These are phyloP conservation scores for Pichia heedii DNA, from an alignment of 805 yeast genomes.

Conservation along the genomic window DNA sequence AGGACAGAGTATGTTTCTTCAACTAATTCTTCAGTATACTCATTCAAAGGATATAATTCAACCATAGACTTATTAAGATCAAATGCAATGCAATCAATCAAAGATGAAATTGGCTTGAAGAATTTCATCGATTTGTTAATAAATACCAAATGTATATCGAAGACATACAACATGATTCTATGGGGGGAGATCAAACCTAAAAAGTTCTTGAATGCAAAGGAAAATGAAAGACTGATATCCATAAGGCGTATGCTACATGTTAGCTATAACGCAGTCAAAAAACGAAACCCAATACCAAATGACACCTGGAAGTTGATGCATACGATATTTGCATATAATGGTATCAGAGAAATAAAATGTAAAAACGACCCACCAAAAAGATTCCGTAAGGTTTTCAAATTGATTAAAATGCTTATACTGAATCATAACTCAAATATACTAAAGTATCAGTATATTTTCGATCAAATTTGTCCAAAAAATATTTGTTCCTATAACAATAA, in stretches of 20 bases:
- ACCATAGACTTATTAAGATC: slow-evolving; percentile 33
- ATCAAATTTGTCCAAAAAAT: slow-evolving; percentile 23
- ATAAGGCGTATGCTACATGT: slow-evolving; percentile 19
- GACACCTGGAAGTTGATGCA: slow-evolving; percentile 7
- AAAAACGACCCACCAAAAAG: slow-evolving; percentile 16
- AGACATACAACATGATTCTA: slow-evolving; percentile 7
- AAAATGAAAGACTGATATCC: background rate
- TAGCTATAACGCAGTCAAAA: slow-evolving; percentile 11
- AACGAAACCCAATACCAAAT: slow-evolving; percentile 19
- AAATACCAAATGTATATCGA: slow-evolving; percentile 26
- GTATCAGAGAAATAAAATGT: background rate
- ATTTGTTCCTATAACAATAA: slow-evolving; percentile 14
- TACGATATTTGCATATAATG: slow-evolving; percentile 11
- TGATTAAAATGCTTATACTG: slow-evolving; percentile 18
- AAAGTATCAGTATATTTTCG: slow-evolving; percentile 31
- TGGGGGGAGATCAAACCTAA: slow-evolving; percentile 19
- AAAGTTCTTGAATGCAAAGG: background rate
- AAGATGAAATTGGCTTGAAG: slow-evolving; percentile 30
- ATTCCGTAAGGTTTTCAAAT: slow-evolving; percentile 14
- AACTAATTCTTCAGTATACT: slow-evolving; percentile 13
- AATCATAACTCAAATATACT: slow-evolving; percentile 27
- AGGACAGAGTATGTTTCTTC: slow-evolving; percentile 22
- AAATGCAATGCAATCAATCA: slow-evolving; percentile 36
- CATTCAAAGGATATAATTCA: slow-evolving; percentile 23
- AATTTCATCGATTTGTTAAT: slow-evolving; percentile 33